Percentiles rank a stretch among this genome's conserved stretches.
phyloP scores from a whole-genome alignment of 306 rosid species.

The Leucaena leucocephala region DNA sequence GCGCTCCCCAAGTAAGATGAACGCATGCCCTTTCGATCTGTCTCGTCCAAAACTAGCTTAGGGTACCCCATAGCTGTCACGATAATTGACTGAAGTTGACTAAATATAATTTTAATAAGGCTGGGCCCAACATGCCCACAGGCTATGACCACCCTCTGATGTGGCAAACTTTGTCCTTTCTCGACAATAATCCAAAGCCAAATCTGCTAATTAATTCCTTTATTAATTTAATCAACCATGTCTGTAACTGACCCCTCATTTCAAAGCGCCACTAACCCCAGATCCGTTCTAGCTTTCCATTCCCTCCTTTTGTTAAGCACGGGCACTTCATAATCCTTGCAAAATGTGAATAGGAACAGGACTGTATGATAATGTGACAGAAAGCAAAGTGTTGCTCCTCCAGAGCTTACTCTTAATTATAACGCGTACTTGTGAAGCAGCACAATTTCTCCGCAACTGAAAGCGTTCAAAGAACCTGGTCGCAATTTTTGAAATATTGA shows the following conservation, averaged over 20 bases:
- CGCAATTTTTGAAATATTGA: neutral
- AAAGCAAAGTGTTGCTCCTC: neutral
- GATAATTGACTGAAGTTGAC: constrained; percentile 20
- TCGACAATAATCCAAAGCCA: neutral
- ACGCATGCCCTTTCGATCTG: neutral
- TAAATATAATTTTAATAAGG: neutral
- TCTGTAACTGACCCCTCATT: neutral
- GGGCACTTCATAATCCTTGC: neutral
- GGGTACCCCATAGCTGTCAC: neutral
- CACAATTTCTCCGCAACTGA: neutral
- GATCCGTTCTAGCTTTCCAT: neutral
- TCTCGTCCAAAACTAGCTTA: neutral
- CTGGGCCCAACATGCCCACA: neutral
- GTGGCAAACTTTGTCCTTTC: constrained; percentile 24
- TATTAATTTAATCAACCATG: neutral
- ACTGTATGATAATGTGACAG: neutral
- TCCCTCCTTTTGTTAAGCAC: neutral
- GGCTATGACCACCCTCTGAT: neutral
- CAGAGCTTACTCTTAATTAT: constrained; percentile 17
- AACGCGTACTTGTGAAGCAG: neutral
- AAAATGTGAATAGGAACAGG: neutral
- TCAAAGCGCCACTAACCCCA: neutral
- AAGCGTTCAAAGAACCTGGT: neutral
- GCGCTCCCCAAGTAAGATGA: neutral
- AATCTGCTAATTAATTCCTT: constrained; percentile 1